Evolutionary conservation across 805 yeast species (phyloP), one percentile per base, ranked within the genome.

Genomic region (Wickerhamomyces strasburgensis): DNA sequence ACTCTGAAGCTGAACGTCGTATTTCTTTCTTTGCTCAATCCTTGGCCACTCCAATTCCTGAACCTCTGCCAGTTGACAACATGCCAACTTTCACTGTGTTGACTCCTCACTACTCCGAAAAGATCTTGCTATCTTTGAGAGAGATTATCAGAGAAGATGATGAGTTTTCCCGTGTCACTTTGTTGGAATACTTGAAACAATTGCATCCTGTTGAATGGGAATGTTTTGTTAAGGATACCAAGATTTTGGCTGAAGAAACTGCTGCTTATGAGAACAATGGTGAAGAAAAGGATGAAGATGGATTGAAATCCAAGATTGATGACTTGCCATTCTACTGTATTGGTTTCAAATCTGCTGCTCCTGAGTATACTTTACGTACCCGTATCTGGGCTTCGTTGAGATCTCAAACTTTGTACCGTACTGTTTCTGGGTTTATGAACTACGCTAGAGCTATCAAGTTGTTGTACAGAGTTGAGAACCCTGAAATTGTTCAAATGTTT

Each of bases 1-100:
- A 90, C 65, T 87, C 96, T 31, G 99, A 93, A 67, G 98, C 99
- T 47, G 98, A 94, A 71, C 89, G 98, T 73, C 93, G 99, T 75
- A 89, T 93, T 54, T 86, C 97, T 42, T 93, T 94, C 84, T 93
- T 93, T 70, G 99, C 99, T 42, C 98, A 93, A 67, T 89, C 98
- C 9, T 73, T 93, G 65, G 94, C 98, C 35, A 93, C 98, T 42
- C 98, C 98, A 52, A 89, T 93, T 54, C 96, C 96, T 46, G 98
- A 93, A 69, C 98, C 99, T 45, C 73, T 93, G 59, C 98, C 99
- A 30, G 98, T 94, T 51, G 98, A 93, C 66, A 90, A 90, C 73
- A 93, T 93, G 98, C 99, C 99, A 48, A 90, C 98, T 11, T 93
- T 93, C 65, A 89, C 98, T 27, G 98, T 93, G 16, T 71, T 90